phyloP scores from a whole-genome alignment of 345 rosid species.

The Lepidium didymum region DNA sequence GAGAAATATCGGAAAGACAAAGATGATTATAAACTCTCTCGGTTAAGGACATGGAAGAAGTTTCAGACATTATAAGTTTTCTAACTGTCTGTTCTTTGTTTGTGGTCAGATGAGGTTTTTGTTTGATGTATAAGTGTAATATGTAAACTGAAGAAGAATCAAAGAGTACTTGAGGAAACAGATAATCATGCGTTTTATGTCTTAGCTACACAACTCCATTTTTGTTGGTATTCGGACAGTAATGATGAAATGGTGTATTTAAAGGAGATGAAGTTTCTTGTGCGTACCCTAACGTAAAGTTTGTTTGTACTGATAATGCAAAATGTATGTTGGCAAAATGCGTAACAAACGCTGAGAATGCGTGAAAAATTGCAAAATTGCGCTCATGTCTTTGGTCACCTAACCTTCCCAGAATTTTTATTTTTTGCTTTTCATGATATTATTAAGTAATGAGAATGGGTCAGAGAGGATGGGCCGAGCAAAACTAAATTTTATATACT shows the following conservation, averaged over 20 bases:
- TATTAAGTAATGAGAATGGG: background rate
- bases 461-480: background rate
- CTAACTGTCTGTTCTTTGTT: background rate
- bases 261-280: conserved; percentile 1
- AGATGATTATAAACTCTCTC: conserved; percentile 24
- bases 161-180: conserved; percentile 1
- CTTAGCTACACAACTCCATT: conserved; percentile 1
- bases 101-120: background rate
- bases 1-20: conserved; percentile 33
- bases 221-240: conserved; percentile 10
- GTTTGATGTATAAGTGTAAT: background rate
- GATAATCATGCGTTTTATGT: conserved; percentile 3
- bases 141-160: background rate
- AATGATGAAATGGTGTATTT: background rate
- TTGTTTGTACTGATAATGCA: conserved; percentile 8
- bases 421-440: background rate
- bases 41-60: conserved; percentile 3
- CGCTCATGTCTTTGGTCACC: conserved; percentile 20
- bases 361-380: background rate
- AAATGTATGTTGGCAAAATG: conserved; percentile 6
- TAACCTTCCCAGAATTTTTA: background rate
- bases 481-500: background rate
- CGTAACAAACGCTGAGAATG: background rate
- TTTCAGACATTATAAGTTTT: background rate
- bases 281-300: background rate